Conservation (phyloP, 139 green algal genomes). For the Chlamydomonas schloesseri region DNA sequence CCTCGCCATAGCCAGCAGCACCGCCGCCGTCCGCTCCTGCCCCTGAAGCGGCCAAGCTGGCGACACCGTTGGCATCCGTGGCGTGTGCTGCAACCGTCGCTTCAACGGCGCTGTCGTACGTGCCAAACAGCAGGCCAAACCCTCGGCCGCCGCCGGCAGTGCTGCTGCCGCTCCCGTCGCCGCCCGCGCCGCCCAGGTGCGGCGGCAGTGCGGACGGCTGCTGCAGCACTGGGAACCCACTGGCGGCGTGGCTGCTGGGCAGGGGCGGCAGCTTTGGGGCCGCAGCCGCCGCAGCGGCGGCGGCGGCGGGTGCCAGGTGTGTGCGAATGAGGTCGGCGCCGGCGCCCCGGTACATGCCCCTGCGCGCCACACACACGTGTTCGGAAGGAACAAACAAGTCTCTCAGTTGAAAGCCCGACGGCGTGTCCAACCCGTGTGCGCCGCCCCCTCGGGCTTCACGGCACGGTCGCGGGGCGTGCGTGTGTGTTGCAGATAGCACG, state of each 20-base stretch:
- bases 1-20: neutral
- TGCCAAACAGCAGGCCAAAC: neutral
- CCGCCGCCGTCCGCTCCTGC: neutral
- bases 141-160: neutral
- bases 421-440: no score
- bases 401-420: no score
- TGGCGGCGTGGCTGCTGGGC: no score
- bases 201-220: no score
- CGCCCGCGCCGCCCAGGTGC: neutral
- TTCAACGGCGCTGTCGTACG: neutral
- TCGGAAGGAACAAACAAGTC: no score
- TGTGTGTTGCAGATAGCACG: no score
- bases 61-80: neutral
- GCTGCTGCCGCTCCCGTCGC: no score
- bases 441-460: no score
- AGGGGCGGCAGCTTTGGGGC: no score
- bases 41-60: neutral
- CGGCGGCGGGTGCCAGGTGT: constrained; percentile 23
- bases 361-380: neutral
- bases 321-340: constrained; percentile 41
- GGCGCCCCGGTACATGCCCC: constrained; percentile 56
- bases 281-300: no score
- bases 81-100: neutral
- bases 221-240: no score
- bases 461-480: no score